These are phyloP conservation scores for Alternaria postmessia DNA, from an alignment of 2,329 filamentous ascomycete genomes.

Conservation along the genomic window DNA sequence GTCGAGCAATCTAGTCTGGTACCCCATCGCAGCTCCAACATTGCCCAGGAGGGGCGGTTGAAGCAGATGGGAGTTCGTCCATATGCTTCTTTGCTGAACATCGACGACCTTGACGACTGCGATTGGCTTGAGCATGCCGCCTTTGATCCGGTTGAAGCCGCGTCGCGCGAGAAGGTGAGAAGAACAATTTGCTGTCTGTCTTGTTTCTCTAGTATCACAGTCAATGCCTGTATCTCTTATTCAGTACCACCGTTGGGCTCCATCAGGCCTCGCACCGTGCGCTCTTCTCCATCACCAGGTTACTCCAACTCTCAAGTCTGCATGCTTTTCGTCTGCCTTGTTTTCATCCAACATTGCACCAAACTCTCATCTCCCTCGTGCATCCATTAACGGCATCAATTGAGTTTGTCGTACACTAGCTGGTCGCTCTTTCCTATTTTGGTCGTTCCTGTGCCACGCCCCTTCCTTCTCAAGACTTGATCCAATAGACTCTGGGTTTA, in stretches of 20 bases:
- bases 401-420: neutral
- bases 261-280: conserved; percentile 21
- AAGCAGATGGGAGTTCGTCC: conserved; percentile 68
- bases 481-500: neutral
- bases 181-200: conserved; percentile 6
- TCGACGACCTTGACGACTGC: conserved; percentile 70
- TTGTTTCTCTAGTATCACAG: neutral
- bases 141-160: conserved; percentile 67
- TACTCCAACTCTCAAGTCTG: conserved; percentile 5
- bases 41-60: conserved; percentile 38
- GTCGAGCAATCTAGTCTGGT: conserved; percentile 24
- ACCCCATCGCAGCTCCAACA: conserved; percentile 33
- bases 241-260: conserved; percentile 24
- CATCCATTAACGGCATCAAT: neutral
- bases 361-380: neutral
- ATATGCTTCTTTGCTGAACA: conserved; percentile 75
- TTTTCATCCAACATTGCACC: neutral
- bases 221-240: conserved; percentile 2
- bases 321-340: conserved; percentile 1
- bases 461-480: conserved; percentile 1
- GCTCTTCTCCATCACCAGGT: conserved; percentile 24
- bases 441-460: conserved; percentile 6
- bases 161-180: conserved; percentile 68
- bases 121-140: conserved; percentile 64
- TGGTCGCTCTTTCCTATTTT: conserved; percentile 6